phyloP scores from a whole-genome alignment of 2,329 filamentous ascomycete genomes.

The Trichophyton simii region DNA sequence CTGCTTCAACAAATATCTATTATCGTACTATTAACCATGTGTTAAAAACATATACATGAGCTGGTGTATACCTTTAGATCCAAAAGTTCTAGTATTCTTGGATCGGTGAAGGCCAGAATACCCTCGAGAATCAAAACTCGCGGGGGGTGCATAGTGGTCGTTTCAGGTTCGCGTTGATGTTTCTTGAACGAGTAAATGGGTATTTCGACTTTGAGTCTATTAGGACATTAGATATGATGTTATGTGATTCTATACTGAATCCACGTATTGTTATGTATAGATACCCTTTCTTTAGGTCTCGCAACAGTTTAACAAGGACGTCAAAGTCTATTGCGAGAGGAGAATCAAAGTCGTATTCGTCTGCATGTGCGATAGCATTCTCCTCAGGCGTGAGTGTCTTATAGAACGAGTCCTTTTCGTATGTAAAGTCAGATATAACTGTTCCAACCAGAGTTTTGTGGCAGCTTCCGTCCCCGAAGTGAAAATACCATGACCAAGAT shows the following conservation, averaged over 20 bases:
- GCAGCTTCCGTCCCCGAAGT: not conserved
- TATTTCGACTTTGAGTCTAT: constrained; percentile 54
- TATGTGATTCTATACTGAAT: not conserved
- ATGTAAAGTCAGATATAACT: not conserved
- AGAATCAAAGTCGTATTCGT: constrained; percentile 93
- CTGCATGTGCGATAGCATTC: constrained; percentile 67
- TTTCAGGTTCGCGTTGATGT: constrained; percentile 66
- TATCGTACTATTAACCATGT: constrained; percentile 10
- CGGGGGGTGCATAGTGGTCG: constrained; percentile 85
- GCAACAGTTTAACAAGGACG: constrained; percentile 62
- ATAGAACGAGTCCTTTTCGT: constrained; percentile 80
- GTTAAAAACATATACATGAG: not conserved
- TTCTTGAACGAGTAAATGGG: constrained; percentile 92
- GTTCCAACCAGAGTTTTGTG: too few relatives aligned
- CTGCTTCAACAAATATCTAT: constrained; percentile 88
- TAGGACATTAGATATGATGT: not conserved
- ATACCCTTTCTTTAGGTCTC: constrained; percentile 85
- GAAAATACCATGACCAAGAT: constrained; percentile 79
- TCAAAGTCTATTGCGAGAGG: constrained; percentile 94
- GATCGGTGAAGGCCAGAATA: constrained; percentile 88
- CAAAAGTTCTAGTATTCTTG: constrained; percentile 67
- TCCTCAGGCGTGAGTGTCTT: constrained; percentile 72
- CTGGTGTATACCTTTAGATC: constrained; percentile 61
- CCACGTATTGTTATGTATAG: constrained; percentile 14
- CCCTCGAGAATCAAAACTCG: constrained; percentile 92